Conservation (phyloP, 2,329 filamentous ascomycete genomes). For the Metarhizium brunneum region DNA sequence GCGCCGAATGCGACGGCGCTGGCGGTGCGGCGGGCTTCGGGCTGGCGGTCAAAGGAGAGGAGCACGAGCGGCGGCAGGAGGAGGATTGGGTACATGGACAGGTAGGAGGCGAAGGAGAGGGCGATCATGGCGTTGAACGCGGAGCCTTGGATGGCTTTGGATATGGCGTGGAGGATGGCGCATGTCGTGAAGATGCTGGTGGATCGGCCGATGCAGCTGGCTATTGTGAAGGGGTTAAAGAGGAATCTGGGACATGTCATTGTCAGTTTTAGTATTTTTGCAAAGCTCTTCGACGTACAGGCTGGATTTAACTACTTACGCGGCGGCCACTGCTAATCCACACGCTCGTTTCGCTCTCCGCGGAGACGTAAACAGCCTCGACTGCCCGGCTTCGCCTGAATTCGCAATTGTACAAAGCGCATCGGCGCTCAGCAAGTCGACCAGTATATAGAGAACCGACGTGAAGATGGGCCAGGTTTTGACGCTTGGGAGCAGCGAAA, state of each 20-base stretch:
- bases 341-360: slow-evolving; percentile 67
- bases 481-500: slow-evolving; percentile 74
- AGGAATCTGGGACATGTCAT: slow-evolving; percentile 54
- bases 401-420: slow-evolving; percentile 72
- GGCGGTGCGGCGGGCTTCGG: slow-evolving; percentile 21
- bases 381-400: slow-evolving; percentile 67
- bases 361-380: slow-evolving; percentile 68
- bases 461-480: slow-evolving; percentile 61
- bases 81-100: slow-evolving; percentile 85
- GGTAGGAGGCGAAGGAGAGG: slow-evolving; percentile 77
- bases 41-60: slow-evolving; percentile 64
- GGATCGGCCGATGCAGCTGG: slow-evolving; percentile 81
- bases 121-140: slow-evolving; percentile 72
- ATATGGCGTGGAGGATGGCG: slow-evolving; percentile 75
- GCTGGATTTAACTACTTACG: slow-evolving; percentile 39
- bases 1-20: slow-evolving; percentile 42
- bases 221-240: slow-evolving; percentile 89
- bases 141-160: slow-evolving; percentile 68
- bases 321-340: slow-evolving; percentile 65
- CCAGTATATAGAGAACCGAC: slow-evolving; percentile 66
- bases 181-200: slow-evolving; percentile 84
- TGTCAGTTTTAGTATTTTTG: neutral
- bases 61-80: slow-evolving; percentile 75
- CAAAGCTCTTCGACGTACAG: too few relatives aligned
- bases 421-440: slow-evolving; percentile 76